Base-by-base conservation (phyloP, 1,139 yeast genomes). In the Pneumocystis canis region DNA sequence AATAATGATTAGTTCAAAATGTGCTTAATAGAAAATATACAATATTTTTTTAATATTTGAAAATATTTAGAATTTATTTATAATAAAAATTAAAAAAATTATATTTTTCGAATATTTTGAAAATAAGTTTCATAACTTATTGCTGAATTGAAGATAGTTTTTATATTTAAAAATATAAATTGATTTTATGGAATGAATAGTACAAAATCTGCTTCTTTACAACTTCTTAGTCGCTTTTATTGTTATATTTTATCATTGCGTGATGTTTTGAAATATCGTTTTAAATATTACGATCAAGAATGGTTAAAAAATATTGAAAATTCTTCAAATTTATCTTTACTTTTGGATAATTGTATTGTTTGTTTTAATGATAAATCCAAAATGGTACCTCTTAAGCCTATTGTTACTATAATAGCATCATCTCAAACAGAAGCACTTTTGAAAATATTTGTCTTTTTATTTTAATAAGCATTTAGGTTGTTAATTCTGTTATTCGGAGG, bases 381-480 rank as follows among this genome's bases (percentile, higher is more conserved):
- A 47, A 47, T 47, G 31, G 20, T 31, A 25, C 54, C 54, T 47
- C 31, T 47, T 47, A n/a, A 47, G 20, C 9, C 31, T 47, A 25
- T 5, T 25, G 25, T 47, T 47, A 47, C 16, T 47, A 47, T 16
- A 47, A 47, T 14, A 47, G 54, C 25, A 47, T 47, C 59, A 30
- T 57, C 59, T 35, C 59, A 57, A 39, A 57, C 59, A 57, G 59
- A 57, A 35, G 59, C 30, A 57, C 30, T 35, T 39, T 30, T 47
- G 31, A 25, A 47, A 47, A 47, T 25, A 4, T 18, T 18, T 56
- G 4, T 11, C 20, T 39, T 39, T 37, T 37, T 16, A 11, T 20
- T 25, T 14, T 39, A n/a, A 57, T 30, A 20, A 32, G 18, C 14
- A 9, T 57, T 30, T 39, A 57, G 59, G 16, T 57, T 35, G 59